phyloP scores from a whole-genome alignment of 495 filamentous ascomycete species.

The Corynascus novoguineensis region DNA sequence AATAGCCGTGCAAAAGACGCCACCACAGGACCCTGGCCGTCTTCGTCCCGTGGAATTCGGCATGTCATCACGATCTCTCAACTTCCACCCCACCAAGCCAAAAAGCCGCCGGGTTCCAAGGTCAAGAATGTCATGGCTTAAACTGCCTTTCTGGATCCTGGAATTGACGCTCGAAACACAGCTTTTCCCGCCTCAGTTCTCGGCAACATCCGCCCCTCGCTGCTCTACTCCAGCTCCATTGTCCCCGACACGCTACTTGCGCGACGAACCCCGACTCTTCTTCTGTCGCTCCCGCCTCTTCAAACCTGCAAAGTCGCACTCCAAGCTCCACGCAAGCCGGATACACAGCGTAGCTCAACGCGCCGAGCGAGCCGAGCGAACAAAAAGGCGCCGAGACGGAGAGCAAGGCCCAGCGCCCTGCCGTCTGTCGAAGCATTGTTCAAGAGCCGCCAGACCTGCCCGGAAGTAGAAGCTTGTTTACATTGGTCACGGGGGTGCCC shows the following conservation, averaged over 20 bases:
- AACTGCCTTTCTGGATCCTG: constrained; percentile 21
- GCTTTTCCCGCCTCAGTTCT: not conserved
- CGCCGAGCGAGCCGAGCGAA: not conserved
- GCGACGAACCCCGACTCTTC: not conserved
- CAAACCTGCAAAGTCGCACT: not conserved
- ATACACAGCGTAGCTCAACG: not conserved
- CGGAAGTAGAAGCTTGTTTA: not conserved
- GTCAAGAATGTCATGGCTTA: constrained; percentile 31
- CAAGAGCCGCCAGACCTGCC: not conserved
- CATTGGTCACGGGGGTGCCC: not conserved
- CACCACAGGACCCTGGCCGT: constrained; percentile 15
- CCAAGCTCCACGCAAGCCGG: not conserved
- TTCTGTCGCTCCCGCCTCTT: not conserved
- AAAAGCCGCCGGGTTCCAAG: constrained; percentile 15
- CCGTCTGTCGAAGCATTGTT: not conserved
- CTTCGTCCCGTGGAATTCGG: constrained; percentile 19
- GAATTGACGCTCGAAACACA: constrained; percentile 27
- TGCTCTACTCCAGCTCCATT: not conserved
- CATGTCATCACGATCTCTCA: constrained; percentile 34
- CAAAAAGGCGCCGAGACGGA: not conserved
- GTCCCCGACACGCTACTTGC: not conserved
- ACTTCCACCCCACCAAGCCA: constrained; percentile 25
- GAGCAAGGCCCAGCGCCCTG: constrained; percentile 2
- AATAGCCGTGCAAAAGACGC: not conserved
- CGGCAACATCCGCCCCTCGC: not conserved